phyloP scores from a whole-genome alignment of 495 filamentous ascomycete genomes.

The Aeminium ludgeri region DNA sequence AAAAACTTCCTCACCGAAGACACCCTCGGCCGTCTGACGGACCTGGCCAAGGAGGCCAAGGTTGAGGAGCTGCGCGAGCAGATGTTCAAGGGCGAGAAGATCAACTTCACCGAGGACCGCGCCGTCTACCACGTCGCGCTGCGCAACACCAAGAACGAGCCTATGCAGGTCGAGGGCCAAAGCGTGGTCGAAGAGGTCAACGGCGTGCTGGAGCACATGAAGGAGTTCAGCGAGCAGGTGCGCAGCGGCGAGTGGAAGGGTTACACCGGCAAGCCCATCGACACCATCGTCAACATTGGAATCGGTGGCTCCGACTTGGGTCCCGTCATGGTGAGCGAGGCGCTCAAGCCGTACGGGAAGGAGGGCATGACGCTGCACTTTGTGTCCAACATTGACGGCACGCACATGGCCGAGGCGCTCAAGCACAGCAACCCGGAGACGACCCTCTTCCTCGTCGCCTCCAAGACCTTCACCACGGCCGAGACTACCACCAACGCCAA shows the following conservation, averaged over 20 bases:
- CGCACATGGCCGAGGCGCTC: constrained; percentile 89
- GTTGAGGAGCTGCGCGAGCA: constrained; percentile 85
- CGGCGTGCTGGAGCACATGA: constrained; percentile 84
- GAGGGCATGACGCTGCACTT: constrained; percentile 81
- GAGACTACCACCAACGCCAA: constrained; percentile 96
- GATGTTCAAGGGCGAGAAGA: constrained; percentile 94
- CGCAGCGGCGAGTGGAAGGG: constrained; percentile 95
- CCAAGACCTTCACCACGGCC: constrained; percentile 98
- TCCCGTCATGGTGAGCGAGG: constrained; percentile 96
- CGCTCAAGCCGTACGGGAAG: constrained; percentile 82
- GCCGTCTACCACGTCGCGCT: constrained; percentile 92
- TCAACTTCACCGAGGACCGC: constrained; percentile 96
- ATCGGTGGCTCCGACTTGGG: constrained; percentile 98
- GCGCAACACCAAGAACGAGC: constrained; percentile 67
- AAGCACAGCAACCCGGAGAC: constrained; percentile 83
- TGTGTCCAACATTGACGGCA: constrained; percentile 98
- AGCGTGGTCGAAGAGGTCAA: constrained; percentile 94
- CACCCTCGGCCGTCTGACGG: constrained; percentile 67
- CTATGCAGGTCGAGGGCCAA: constrained; percentile 85
- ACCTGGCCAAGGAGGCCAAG: constrained; percentile 79
- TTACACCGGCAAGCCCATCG: constrained; percentile 92
- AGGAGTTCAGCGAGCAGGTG: constrained; percentile 88
- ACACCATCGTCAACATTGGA: constrained; percentile 91
- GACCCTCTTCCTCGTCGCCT: constrained; percentile 90
- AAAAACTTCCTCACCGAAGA: constrained; percentile 96